These are phyloP conservation scores for Neofusicoccum cordaticola DNA, from an alignment of 2,329 filamentous ascomycete genomes.

Conservation along the genomic window DNA sequence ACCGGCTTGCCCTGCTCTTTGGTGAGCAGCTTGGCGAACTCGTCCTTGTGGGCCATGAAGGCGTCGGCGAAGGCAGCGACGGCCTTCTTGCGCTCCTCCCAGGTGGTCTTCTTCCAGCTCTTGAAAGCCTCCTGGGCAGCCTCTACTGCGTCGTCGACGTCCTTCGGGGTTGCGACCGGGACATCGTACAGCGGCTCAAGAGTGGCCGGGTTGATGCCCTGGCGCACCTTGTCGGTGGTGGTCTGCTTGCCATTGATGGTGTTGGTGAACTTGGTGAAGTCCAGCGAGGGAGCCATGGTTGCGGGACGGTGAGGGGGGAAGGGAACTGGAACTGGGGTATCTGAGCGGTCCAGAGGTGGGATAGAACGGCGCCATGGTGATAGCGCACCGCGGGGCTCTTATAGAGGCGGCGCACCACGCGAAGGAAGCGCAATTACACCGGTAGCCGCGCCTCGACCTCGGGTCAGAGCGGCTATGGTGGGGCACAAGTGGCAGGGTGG, in stretches of 20 bases:
- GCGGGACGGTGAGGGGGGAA: background rate
- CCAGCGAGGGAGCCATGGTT: constrained; percentile 10
- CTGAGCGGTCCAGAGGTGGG: background rate
- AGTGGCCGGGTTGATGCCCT: constrained; percentile 51
- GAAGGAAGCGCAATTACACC: background rate
- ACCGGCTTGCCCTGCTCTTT: constrained; percentile 28
- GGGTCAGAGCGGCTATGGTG: background rate
- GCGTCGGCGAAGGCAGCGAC: constrained; percentile 24
- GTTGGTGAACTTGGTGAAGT: constrained; percentile 32
- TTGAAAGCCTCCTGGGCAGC: constrained; percentile 45
- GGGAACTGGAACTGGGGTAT: background rate
- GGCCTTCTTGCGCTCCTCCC: constrained; percentile 23
- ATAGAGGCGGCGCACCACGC: background rate
- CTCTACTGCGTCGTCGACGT: constrained; percentile 49
- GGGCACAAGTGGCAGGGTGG: background rate
- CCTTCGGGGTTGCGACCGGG: constrained; percentile 44
- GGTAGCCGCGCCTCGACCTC: background rate
- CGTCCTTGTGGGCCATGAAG: constrained; percentile 19
- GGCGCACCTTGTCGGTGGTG: constrained; percentile 41
- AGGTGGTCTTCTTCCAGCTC: constrained; percentile 37
- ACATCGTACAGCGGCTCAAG: constrained; percentile 46
- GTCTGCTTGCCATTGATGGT: constrained; percentile 49
- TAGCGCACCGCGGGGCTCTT: background rate
- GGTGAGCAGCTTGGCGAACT: constrained; percentile 25
- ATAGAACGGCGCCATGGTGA: background rate